Base-by-base conservation (phyloP, 2,329 filamentous ascomycete genomes). In the Cordyceps fumosorosea region DNA sequence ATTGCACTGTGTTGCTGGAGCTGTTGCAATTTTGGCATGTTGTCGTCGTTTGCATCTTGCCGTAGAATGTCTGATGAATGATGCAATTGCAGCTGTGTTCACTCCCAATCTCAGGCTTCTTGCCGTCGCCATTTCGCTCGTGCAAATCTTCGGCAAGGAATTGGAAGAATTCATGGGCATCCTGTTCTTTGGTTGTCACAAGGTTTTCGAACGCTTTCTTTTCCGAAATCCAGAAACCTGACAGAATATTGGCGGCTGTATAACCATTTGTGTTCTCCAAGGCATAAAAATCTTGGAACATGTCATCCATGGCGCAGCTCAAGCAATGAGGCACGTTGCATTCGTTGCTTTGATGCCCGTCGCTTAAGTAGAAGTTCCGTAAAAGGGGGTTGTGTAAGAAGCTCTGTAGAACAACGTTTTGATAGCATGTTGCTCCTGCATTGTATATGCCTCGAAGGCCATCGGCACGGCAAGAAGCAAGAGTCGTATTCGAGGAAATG, bases 401-500 rank as follows among this genome's bases (percentile, higher is more conserved):
- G 62, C 89, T 92, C 74, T 98, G 95, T 18, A 99, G 81, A 54
- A 98, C 92, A 34, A 97, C 93, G 69, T 95, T 96, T 82, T 98
- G 93, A 76, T 97, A 99, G 78, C 93, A 99, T 12, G 95, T 98
- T 63, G 96, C 92, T n/a, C 93, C 95, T 73, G 96, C 93, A 71
- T 98, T 99, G 76, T 96, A 97, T 64, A 99, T 89, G 37, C 93
- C 93, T 42, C 95, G 87, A 45, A 97, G 84, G 11, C 95, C 93
- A 67, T 89, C 92, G 20, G 91, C 92, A 62, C 90, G 87, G 72
- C 93, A 97, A 14, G 91, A 89, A 7, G 90, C 88, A 62, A 87
- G 84, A 32, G 84, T 88, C 14, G 92, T 93, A 71, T 97, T 96
- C 64, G 81, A 81, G 47, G 86, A 83, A 66, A 96, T 88, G 68